These are phyloP conservation scores for Setomelanomma holmii DNA, from an alignment of 2,329 filamentous ascomycete genomes.

Conservation along the genomic window DNA sequence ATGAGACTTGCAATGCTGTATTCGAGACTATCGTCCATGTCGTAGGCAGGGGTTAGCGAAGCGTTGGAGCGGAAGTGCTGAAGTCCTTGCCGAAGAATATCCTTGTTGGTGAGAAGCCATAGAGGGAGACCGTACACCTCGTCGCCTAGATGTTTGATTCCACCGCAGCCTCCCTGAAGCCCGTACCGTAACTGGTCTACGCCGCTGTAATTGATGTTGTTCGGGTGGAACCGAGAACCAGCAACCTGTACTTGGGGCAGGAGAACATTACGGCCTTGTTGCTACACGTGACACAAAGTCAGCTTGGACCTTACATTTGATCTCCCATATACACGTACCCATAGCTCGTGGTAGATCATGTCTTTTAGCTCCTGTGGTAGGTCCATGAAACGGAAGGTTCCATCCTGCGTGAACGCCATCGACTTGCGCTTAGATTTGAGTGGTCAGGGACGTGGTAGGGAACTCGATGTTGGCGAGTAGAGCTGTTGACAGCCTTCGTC, in stretches of 20 bases:
- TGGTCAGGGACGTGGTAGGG: neutral
- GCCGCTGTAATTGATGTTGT: neutral
- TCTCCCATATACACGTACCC: too few relatives aligned
- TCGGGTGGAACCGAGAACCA: neutral
- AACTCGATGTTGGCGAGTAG: neutral
- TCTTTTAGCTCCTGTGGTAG: neutral
- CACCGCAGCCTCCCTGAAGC: neutral
- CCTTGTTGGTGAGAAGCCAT: neutral
- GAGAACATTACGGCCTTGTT: too few relatives aligned
- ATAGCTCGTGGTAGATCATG: neutral
- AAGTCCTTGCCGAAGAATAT: neutral
- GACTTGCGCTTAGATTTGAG: neutral
- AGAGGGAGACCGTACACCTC: neutral
- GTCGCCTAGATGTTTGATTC: too few relatives aligned
- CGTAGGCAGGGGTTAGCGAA: neutral
- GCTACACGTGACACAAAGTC: too few relatives aligned
- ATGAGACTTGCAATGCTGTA: neutral
- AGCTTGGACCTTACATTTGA: too few relatives aligned
- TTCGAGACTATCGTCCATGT: too few relatives aligned
- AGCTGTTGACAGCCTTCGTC: neutral
- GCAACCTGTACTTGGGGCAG: too few relatives aligned
- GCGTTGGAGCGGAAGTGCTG: neutral
- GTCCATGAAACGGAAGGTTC: neutral
- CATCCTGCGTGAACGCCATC: neutral
- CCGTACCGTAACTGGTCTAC: neutral